Conservation (phyloP, 441 rosid genomes). For the Syzygium malaccense region DNA sequence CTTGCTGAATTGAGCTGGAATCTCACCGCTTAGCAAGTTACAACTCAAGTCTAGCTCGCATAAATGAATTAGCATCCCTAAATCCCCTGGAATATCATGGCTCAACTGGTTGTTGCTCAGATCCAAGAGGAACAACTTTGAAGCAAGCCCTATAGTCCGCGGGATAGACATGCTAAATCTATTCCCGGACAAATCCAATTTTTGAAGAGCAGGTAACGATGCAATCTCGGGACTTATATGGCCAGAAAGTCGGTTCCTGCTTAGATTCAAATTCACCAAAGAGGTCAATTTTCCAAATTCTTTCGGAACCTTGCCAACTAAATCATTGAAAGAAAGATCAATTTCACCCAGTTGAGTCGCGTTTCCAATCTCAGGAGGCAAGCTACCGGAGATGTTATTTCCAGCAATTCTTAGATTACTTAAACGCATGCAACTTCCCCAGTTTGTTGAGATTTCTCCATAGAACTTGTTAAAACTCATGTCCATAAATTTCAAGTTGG, state of each 20-base stretch:
- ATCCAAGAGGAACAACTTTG: background rate
- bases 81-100: background rate
- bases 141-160: rapidly evolving
- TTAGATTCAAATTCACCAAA: background rate
- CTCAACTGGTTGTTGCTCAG: background rate
- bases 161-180: background rate
- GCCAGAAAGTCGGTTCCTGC: rapidly evolving
- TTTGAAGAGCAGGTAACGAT: background rate
- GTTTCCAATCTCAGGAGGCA: background rate
- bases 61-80: background rate
- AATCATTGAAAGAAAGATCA: background rate
- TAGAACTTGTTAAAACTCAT: background rate
- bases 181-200: background rate
- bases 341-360: background rate
- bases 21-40: background rate
- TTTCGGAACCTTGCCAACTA: background rate
- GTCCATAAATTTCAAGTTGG: background rate
- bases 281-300: background rate
- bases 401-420: background rate
- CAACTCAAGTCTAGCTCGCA: background rate
- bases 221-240: background rate
- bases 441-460: background rate
- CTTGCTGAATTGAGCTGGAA: background rate
- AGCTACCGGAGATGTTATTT: background rate
- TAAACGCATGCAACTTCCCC: background rate